A percentile compares a stretch with the other conserved stretches of the same genome.
phyloP scores from a whole-genome alignment of 805 yeast species.

The Brettanomyces bruxellensis region DNA sequence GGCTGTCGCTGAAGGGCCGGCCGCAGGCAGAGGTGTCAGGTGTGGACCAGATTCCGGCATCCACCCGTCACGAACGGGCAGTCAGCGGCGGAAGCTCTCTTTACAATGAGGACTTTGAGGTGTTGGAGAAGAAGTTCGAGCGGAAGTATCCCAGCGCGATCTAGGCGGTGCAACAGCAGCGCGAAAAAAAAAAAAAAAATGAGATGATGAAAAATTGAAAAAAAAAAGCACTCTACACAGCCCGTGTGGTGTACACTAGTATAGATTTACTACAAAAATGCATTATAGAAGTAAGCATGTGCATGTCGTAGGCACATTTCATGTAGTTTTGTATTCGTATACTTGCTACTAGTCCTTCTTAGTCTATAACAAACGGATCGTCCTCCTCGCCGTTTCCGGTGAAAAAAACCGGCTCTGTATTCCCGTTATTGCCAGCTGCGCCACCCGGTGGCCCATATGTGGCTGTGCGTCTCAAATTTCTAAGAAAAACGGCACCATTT shows the following conservation, averaged over 20 bases:
- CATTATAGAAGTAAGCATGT: too few species aligned
- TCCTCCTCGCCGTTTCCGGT: slow-evolving; percentile 23
- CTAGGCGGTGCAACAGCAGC: neutral
- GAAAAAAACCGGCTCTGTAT: slow-evolving; percentile 17
- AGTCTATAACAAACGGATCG: slow-evolving; percentile 25
- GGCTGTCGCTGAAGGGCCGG: neutral
- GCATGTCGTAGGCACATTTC: too few species aligned
- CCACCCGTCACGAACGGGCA: slow-evolving; percentile 2
- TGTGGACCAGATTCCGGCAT: neutral
- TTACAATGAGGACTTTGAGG: slow-evolving; percentile 39
- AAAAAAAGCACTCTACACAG: neutral
- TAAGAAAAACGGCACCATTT: too few species aligned
- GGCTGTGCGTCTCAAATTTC: neutral
- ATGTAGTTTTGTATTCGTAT: neutral
- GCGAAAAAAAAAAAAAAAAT: neutral
- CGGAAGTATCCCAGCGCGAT: slow-evolving; percentile 51
- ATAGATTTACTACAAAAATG: too few species aligned
- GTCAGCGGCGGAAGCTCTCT: slow-evolving; percentile 9
- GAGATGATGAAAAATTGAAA: too few species aligned
- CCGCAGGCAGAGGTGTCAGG: neutral
- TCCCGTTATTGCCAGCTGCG: neutral
- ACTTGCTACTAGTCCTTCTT: neutral
- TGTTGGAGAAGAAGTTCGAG: slow-evolving; percentile 47
- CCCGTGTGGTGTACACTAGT: too few species aligned
- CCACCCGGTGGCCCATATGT: neutral